A percentile compares a stretch with the other conserved stretches of the same genome.
These are phyloP conservation scores for Stevia rebaudiana DNA, from an alignment of 140 eudicot species.

Conservation along the genomic window DNA sequence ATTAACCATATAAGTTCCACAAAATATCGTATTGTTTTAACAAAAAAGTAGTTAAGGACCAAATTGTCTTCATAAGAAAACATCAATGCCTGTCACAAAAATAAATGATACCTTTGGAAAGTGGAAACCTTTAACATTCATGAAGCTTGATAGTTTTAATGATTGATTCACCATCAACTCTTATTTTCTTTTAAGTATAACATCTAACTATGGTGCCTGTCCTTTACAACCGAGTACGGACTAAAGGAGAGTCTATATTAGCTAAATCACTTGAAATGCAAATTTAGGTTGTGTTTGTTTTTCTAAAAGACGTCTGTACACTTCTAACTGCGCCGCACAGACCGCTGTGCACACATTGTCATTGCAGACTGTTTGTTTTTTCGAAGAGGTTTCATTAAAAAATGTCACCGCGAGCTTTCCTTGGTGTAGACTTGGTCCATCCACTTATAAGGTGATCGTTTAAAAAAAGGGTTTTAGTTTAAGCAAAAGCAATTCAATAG, in stretches of 20 bases:
- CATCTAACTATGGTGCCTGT: background rate
- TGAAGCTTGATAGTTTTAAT: background rate
- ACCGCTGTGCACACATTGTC: too few relatives aligned
- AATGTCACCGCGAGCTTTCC: too few relatives aligned
- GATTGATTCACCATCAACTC: slow-evolving; percentile 7
- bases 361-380: too few relatives aligned
- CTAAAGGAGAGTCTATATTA: background rate
- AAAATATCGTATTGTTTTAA: background rate
- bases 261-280: background rate
- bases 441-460: too few relatives aligned
- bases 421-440: too few relatives aligned
- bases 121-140: slow-evolving; percentile 11
- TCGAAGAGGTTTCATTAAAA: too few relatives aligned
- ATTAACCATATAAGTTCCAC: background rate
- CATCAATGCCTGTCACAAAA: background rate
- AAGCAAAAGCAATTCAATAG: too few relatives aligned
- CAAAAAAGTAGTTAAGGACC: background rate
- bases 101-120: background rate
- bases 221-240: background rate
- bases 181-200: background rate
- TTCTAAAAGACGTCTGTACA: too few relatives aligned
- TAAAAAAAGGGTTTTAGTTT: too few relatives aligned
- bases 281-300: too few relatives aligned
- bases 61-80: slow-evolving; percentile 3
- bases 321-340: too few relatives aligned